phyloP scores from a whole-genome alignment of 139 green algal genomes.

The Chlamydomonas incerta region DNA sequence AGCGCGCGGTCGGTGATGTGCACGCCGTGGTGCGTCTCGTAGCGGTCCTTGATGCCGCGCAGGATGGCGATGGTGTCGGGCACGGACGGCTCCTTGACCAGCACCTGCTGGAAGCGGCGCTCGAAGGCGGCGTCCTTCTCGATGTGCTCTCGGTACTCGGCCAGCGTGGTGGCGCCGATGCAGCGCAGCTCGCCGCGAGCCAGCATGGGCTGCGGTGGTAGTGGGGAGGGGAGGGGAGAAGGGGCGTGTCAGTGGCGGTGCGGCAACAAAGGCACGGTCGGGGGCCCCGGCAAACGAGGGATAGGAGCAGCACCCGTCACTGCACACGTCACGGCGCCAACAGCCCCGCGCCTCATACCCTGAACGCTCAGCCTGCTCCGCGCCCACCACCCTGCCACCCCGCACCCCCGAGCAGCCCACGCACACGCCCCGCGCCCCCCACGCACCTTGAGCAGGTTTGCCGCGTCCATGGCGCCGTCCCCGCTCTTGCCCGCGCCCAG shows the following conservation, averaged over 20 bases:
- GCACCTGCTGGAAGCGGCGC: slow-evolving; percentile 90
- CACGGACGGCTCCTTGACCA: slow-evolving; percentile 89
- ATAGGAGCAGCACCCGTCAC: too few relatives aligned
- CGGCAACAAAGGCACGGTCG: too few relatives aligned
- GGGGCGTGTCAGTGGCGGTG: too few relatives aligned
- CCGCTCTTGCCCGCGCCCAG: slow-evolving; percentile 74
- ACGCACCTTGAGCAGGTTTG: slow-evolving; percentile 91
- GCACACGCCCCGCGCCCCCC: slow-evolving; percentile 87
- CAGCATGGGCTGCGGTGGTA: neutral
- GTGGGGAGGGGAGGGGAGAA: too few relatives aligned
- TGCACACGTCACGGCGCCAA: too few relatives aligned
- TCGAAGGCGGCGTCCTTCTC: slow-evolving; percentile 96
- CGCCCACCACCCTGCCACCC: too few relatives aligned
- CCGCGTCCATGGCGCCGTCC: slow-evolving; percentile 92
- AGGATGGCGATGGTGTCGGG: slow-evolving; percentile 94
- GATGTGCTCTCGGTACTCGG: slow-evolving; percentile 93
- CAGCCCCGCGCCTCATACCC: too few relatives aligned
- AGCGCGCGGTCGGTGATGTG: slow-evolving; percentile 71
- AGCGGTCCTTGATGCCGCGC: slow-evolving; percentile 89
- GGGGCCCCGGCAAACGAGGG: too few relatives aligned
- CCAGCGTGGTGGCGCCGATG: slow-evolving; percentile 95
- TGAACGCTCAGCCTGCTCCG: too few relatives aligned
- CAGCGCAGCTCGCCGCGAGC: slow-evolving; percentile 94
- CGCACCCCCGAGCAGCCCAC: too few relatives aligned
- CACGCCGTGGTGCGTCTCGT: slow-evolving; percentile 70